Evolutionary conservation across 768 basidiomycete species (phyloP), one percentile per base, ranked within the genome.

Genomic region (Xerocomus spinulosus): DNA sequence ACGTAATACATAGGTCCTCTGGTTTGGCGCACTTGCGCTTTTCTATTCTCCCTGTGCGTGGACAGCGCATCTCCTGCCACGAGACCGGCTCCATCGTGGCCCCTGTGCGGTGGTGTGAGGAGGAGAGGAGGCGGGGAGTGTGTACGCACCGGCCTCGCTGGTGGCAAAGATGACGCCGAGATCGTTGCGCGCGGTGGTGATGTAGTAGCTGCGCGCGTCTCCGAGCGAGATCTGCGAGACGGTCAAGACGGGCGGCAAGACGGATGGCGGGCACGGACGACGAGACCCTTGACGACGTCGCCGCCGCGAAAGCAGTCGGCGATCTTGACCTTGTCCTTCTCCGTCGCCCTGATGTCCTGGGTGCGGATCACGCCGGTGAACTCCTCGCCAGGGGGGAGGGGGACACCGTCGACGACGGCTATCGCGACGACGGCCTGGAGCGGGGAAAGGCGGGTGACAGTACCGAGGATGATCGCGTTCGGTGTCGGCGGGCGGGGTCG

Each of bases 61-160:
- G 81, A 62, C 89, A 92, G 18, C 87, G 78, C 91, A 93, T 93
- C 65, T 87, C 87, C 68, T 88, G 82, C 91, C 91, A 93, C 2
- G 87, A 90, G 13, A 90, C 79, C 0, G 91, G 86, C 48, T 87
- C 82, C 79, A 93, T 83, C 20, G 86, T 86, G 9, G 79, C 82
- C 45, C 89, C 88, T 89, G 50, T 20, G 57, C 26, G 7, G 4
- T 24, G 34, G 4, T 24, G 34, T 56, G 47, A 42, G 45, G 18
- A 45, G 26, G 46, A 33, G 36, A 44, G 49, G 24, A 40, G 5
- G 18, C n/a, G 18, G 9, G 13, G 23, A 17, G 24, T n/a, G 18
- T 35, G 10, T 42, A 70, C 75, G 57, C 59, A 81, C 90, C 89
- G 40, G 85, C 83, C 70, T 92, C 91, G 64, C 87, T 89, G 7